These are phyloP conservation scores for Termitomyces sp. DNA, from an alignment of 768 basidiomycete species.

Conservation along the genomic window DNA sequence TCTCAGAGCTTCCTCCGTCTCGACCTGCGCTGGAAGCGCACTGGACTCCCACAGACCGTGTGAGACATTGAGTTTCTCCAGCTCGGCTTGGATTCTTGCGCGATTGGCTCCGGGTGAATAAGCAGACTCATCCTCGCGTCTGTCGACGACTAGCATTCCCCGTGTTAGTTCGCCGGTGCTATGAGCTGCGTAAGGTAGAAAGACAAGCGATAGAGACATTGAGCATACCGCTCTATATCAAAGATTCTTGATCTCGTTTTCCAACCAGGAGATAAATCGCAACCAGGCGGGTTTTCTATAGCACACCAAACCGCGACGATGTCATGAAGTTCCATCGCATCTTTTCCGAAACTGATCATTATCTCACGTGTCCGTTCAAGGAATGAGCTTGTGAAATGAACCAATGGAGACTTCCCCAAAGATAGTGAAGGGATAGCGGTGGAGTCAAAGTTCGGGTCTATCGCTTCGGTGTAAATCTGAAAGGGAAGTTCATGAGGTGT, in stretches of 20 bases:
- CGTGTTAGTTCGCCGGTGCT: conserved; percentile 72
- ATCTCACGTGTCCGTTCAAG: conserved; percentile 68
- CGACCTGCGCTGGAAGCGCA: conserved; percentile 49
- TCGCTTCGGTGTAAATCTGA: conserved; percentile 42
- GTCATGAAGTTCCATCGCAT: conserved; percentile 88
- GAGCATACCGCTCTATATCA: conserved; percentile 59
- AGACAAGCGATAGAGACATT: neutral
- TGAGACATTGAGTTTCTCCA: conserved; percentile 29
- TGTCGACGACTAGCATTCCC: conserved; percentile 84
- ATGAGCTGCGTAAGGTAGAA: neutral
- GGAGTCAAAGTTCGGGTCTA: conserved; percentile 60
- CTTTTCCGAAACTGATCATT: conserved; percentile 76
- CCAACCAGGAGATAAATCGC: conserved; percentile 48
- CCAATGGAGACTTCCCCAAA: conserved; percentile 49
- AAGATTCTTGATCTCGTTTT: conserved; percentile 43
- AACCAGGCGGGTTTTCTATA: conserved; percentile 56
- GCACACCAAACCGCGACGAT: conserved; percentile 88
- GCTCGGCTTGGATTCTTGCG: conserved; percentile 49
- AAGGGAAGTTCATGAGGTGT: conserved; percentile 77
- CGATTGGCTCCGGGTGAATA: conserved; percentile 65
- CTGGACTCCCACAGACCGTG: conserved; percentile 41
- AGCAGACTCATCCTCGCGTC: conserved; percentile 58
- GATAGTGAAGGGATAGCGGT: conserved; percentile 40
- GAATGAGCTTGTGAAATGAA: conserved; percentile 77
- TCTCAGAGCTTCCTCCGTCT: conserved; percentile 29